A percentile compares a stretch with the other conserved stretches of the same genome.
Evolutionary conservation across 2,329 filamentous ascomycete genomes (phyloP).

Genomic region (Rosellinia necatrix): DNA sequence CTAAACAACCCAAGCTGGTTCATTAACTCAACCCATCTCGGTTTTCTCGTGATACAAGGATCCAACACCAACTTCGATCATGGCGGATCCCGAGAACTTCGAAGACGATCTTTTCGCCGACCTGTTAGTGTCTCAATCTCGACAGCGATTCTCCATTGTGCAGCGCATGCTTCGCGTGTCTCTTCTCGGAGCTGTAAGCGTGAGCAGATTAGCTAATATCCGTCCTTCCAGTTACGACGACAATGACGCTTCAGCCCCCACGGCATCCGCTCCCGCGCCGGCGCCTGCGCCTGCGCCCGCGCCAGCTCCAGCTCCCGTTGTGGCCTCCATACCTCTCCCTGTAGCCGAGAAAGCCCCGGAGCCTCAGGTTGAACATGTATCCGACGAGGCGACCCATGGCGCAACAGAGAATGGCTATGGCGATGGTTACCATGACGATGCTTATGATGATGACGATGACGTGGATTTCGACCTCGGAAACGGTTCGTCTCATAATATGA

Average conservation of each 20-base stretch:
- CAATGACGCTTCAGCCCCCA: slow-evolving; percentile 57
- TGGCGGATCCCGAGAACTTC: slow-evolving; percentile 81
- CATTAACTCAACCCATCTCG: background rate
- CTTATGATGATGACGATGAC: slow-evolving; percentile 60
- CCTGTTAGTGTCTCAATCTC: slow-evolving; percentile 65
- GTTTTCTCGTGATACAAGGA: background rate
- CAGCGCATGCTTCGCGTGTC: background rate
- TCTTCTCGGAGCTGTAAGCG: background rate
- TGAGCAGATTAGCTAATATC: slow-evolving; percentile 4
- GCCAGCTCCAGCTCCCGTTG: slow-evolving; percentile 34
- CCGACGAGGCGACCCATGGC: slow-evolving; percentile 36
- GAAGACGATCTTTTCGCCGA: slow-evolving; percentile 97
- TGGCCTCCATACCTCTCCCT: slow-evolving; percentile 33
- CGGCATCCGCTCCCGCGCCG: slow-evolving; percentile 34
- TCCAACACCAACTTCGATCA: slow-evolving; percentile 46
- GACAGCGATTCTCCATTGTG: background rate
- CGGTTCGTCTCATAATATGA: slow-evolving; percentile 39
- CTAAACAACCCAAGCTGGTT: background rate
- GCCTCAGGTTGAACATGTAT: slow-evolving; percentile 40
- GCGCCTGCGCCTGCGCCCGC: slow-evolving; percentile 29
- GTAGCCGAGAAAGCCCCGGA: slow-evolving; percentile 41
- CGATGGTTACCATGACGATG: slow-evolving; percentile 50
- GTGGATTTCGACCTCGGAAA: slow-evolving; percentile 64
- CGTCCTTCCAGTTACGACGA: slow-evolving; percentile 63
- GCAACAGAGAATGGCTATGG: slow-evolving; percentile 42